A percentile compares a stretch with the other conserved stretches of the same genome.
These are phyloP conservation scores for Thalassiosira ordinaria DNA, from an alignment of 352 stramenopile species.

Conservation along the genomic window DNA sequence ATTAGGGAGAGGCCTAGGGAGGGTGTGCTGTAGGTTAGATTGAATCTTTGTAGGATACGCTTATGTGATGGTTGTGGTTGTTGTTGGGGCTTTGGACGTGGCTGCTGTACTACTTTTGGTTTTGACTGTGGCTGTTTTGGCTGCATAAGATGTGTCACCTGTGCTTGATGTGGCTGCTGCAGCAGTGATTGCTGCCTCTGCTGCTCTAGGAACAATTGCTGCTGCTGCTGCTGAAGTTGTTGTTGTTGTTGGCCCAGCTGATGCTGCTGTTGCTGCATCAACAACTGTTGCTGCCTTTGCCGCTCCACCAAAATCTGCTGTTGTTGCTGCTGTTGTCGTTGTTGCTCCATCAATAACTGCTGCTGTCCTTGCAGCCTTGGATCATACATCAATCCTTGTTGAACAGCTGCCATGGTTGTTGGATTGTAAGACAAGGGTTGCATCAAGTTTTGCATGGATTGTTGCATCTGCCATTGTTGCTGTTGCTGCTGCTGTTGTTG, in stretches of 20 bases:
- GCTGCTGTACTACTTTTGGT: too few relatives aligned
- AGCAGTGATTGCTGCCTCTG: constrained; percentile 4
- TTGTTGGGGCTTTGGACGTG: too few relatives aligned
- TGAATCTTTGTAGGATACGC: constrained; percentile 11
- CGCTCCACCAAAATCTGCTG: neutral
- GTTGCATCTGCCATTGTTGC: neutral
- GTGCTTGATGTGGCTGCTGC: constrained; percentile 2
- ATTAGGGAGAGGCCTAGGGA: constrained; percentile 35
- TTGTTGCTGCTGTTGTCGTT: constrained; percentile 17
- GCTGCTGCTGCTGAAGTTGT: neutral
- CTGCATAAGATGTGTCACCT: too few relatives aligned
- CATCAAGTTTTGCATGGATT: neutral
- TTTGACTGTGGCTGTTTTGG: too few relatives aligned
- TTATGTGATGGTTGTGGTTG: constrained; percentile 1
- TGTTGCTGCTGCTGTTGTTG: neutral
- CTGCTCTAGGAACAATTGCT: neutral
- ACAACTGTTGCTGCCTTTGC: neutral
- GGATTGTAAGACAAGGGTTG: neutral
- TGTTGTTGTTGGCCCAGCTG: constrained; percentile 2
- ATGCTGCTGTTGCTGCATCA: neutral
- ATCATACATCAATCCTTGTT: too few relatives aligned
- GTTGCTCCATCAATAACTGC: too few relatives aligned
- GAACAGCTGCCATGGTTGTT: too few relatives aligned
- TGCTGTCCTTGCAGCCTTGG: too few relatives aligned
- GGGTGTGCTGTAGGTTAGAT: constrained; percentile 26